Evolutionary conservation across 2,329 filamentous ascomycete genomes (phyloP), one percentile per base, ranked within the genome.

Genomic region (Aspergillus oerlinghausenensis): DNA sequence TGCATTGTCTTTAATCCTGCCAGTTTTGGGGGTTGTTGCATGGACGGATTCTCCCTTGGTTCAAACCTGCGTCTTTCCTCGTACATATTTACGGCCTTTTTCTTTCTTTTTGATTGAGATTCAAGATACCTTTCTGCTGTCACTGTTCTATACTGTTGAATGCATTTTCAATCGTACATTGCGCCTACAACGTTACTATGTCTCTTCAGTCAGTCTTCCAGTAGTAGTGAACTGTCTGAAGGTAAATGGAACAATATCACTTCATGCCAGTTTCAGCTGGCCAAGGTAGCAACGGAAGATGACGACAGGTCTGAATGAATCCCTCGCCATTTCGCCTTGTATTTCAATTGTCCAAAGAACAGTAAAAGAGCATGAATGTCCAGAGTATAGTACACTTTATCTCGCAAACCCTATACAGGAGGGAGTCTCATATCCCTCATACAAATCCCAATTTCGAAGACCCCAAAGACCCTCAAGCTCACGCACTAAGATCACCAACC

Each of bases 31-130:
- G 43, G 43, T 47, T 47, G 19, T 47, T 47, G 43, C 43, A 25
- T 47, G 43, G 19, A 17, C 43, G 21, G 43, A 14, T 47, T 26
- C 14, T 51, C 14, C 11, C 32, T 38, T 11, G 29, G 29, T 14
- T 42, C 25, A 40, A 25, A 35, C 19, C 29, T 32, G n/a, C 32
- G 14, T 51, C 49, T 19, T 38, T 51, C 29, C 49, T 51, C 49
- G 49, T 51, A 51, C 29, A 40, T 51, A 51, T 51, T 51, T 23
- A 47, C 43, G 43, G 28, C 23, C 19, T 25, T 38, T 51, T 42
- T 42, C 23, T 42, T 10, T 40, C 38, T 38, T 42, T 23, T 25
- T 51, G 29, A 14, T 47, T 14, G 43, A 23, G 23, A 26, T 25
- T 47, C 21, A 14, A 47, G 43, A 47, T 47, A 47, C 43, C 43